phyloP scores from a whole-genome alignment of 331 rosid species.

The Pyrus hybrid region DNA sequence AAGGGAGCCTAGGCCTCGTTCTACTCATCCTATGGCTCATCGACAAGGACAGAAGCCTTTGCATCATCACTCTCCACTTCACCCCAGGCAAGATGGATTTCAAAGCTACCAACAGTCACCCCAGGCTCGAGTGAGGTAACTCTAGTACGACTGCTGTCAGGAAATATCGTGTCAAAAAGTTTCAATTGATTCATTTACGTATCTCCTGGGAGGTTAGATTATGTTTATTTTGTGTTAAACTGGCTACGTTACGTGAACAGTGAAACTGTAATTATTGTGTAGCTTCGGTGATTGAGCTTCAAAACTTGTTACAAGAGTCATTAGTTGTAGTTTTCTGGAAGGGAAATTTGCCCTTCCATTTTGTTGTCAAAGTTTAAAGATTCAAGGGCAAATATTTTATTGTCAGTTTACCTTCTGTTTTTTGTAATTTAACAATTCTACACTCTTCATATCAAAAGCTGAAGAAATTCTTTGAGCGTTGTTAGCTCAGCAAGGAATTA shows the following conservation, averaged over 20 bases:
- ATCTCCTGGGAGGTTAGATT: background rate
- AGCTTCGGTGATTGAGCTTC: background rate
- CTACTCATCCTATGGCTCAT: conserved; percentile 23
- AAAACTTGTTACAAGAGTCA: background rate
- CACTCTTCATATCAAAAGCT: too few species aligned
- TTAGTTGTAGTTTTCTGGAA: background rate
- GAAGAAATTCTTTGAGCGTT: too few species aligned
- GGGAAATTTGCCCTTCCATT: background rate
- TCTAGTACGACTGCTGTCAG: background rate
- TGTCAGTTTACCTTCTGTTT: background rate
- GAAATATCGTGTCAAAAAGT: background rate
- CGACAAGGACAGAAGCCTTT: conserved; percentile 32
- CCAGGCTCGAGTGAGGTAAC: conserved; percentile 9
- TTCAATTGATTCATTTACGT: conserved; percentile 4
- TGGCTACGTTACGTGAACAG: background rate
- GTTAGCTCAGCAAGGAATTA: too few species aligned
- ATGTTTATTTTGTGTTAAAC: background rate
- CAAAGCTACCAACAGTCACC: conserved; percentile 18
- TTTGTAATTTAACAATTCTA: too few species aligned
- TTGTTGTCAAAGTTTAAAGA: background rate
- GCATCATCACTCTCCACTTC: conserved; percentile 58
- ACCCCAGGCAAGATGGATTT: conserved; percentile 18
- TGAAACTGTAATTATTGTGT: conserved; percentile 14
- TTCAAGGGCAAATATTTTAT: background rate
- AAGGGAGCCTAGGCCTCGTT: conserved; percentile 33